Conservation (phyloP, 768 basidiomycete species). For the Boletus barrowsii region DNA sequence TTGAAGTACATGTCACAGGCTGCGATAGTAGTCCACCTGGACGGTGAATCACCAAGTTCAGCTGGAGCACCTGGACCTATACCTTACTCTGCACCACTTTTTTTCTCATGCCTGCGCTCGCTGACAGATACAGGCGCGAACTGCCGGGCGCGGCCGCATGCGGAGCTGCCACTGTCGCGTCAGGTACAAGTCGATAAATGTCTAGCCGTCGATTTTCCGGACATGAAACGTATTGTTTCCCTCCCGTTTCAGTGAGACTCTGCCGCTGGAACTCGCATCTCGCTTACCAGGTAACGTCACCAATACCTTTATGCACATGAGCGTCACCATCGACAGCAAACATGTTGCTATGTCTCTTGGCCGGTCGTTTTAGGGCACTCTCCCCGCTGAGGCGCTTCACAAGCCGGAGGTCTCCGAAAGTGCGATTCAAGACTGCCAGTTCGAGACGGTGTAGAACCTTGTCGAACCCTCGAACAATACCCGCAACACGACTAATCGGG, state of each 20-base stretch:
- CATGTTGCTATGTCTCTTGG: not conserved
- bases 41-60: no score
- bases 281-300: constrained; percentile 18
- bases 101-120: not conserved
- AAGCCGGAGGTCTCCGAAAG: not conserved
- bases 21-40: no score
- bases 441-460: not conserved
- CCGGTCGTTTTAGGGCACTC: not conserved
- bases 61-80: not conserved
- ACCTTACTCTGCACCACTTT: not conserved
- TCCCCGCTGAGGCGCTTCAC: not conserved
- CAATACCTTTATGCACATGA: not conserved
- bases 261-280: constrained; percentile 10
- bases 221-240: constrained; percentile 12
- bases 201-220: not conserved
- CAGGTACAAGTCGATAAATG: not conserved
- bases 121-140: not conserved
- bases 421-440: no score
- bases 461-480: not conserved
- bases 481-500: not conserved
- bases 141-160: not conserved
- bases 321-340: not conserved
- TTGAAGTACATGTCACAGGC: no score
- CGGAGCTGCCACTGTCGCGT: not conserved
- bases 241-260: not conserved